Percentiles rank a stretch among this genome's conserved stretches.
Conservation (phyloP, 805 yeast species). For the Wilhelminamyces savonicus region DNA sequence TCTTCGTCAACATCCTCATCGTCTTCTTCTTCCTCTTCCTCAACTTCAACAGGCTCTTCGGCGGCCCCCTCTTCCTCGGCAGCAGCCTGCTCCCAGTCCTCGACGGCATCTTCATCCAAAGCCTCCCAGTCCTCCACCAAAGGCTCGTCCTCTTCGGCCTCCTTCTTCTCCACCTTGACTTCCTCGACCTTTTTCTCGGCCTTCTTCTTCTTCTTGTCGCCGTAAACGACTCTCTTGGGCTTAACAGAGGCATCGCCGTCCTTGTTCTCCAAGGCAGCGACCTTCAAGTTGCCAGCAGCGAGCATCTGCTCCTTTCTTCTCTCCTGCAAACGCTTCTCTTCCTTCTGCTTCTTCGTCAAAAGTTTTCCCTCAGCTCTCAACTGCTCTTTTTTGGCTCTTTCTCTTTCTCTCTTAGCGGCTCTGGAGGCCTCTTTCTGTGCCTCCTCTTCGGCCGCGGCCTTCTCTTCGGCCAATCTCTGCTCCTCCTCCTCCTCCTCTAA, state of each 20-base stretch:
- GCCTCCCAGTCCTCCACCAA: conserved; percentile 13
- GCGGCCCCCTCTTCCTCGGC: conserved; percentile 34
- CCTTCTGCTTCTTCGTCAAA: conserved; percentile 90
- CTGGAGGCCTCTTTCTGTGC: conserved; percentile 53
- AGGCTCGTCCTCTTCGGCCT: conserved; percentile 15
- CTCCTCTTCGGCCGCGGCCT: conserved; percentile 52
- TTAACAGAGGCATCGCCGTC: conserved; percentile 26
- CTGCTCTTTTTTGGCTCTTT: conserved; percentile 79
- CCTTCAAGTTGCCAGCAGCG: conserved; percentile 62
- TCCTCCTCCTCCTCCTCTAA: conserved; percentile 63
- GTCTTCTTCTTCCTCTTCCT: conserved; percentile 21
- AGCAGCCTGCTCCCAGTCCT: conserved; percentile 77
- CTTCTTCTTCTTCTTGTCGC: conserved; percentile 74
- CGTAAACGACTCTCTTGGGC: conserved; percentile 65
- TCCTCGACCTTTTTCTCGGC: conserved; percentile 27
- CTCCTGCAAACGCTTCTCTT: conserved; percentile 79
- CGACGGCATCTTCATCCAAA: conserved; percentile 51
- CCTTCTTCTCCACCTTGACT: conserved; percentile 14
- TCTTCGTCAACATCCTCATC: conserved; percentile 10
- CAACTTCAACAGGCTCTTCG: conserved; percentile 23
- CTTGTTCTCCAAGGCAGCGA: conserved; percentile 59
- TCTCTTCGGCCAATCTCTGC: conserved; percentile 45
- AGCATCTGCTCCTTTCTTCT: conserved; percentile 84
- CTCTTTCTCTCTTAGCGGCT: conserved; percentile 76
- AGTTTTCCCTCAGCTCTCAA: conserved; percentile 94